Evolutionary conservation across 2,329 filamentous ascomycete genomes (phyloP).

Genomic region (Neoscytalidium dimidiatum): DNA sequence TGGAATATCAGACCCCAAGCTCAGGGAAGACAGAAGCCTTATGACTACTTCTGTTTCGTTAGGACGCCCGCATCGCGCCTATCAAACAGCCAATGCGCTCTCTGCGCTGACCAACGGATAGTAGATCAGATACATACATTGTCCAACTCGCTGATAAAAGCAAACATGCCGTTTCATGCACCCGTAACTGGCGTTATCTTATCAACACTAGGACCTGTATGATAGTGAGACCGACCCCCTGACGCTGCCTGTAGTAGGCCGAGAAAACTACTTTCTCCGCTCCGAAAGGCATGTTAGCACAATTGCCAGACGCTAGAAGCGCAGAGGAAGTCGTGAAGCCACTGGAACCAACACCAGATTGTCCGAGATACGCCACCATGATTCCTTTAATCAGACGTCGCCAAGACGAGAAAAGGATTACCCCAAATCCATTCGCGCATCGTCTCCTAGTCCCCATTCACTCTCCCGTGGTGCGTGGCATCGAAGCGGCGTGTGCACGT

Average conservation of each 20-base stretch:
- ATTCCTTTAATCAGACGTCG: background rate
- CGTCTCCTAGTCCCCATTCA: constrained; percentile 80
- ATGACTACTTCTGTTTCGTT: background rate
- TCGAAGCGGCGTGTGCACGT: constrained; percentile 52
- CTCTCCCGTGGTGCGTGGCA: constrained; percentile 51
- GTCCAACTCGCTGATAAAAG: background rate
- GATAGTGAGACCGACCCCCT: background rate
- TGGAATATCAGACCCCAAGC: background rate
- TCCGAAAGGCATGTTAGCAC: background rate
- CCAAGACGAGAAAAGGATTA: constrained; percentile 39
- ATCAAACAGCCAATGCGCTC: background rate
- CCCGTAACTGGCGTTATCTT: background rate
- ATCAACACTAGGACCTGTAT: background rate
- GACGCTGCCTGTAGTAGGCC: background rate
- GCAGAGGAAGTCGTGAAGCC: background rate
- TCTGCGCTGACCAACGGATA: background rate
- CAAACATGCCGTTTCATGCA: background rate
- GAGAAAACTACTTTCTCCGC: background rate
- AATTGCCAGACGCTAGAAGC: background rate
- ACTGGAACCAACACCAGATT: background rate
- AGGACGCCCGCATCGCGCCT: background rate
- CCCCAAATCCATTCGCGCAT: constrained; percentile 80
- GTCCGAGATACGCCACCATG: background rate
- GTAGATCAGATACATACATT: background rate
- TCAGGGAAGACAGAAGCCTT: background rate